Percentiles rank a stretch among this genome's conserved stretches.
Evolutionary conservation across 371 early-diverging fungal genomes (phyloP).

Genomic region (Sporodiniella umbellata): DNA sequence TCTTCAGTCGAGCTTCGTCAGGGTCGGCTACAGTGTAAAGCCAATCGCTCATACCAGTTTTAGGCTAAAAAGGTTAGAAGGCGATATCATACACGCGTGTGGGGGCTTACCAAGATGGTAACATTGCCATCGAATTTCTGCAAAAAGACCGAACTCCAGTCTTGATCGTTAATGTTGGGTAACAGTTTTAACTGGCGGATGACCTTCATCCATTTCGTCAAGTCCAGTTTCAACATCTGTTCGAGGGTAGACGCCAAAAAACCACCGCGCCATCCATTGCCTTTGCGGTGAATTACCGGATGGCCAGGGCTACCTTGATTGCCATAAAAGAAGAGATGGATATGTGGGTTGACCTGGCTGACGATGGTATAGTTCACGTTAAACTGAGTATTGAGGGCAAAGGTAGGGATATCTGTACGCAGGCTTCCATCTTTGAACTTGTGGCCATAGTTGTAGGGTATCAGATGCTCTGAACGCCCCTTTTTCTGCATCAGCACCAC

Average conservation of each 20-base stretch:
- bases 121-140: constrained; percentile 88
- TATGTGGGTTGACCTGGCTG: constrained; percentile 89
- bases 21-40: constrained; percentile 73
- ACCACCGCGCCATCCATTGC: constrained; percentile 80
- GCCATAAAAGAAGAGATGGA: constrained; percentile 81
- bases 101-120: constrained; percentile 66
- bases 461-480: constrained; percentile 52
- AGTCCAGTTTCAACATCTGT: constrained; percentile 78
- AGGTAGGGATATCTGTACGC: constrained; percentile 81
- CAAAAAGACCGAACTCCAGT: constrained; percentile 81
- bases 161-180: constrained; percentile 71
- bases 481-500: constrained; percentile 80
- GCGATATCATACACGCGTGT: too few species aligned
- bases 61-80: constrained; percentile 63
- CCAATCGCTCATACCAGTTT: constrained; percentile 63
- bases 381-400: constrained; percentile 71
- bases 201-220: constrained; percentile 84
- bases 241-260: constrained; percentile 78
- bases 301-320: constrained; percentile 72
- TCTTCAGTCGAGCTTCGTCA: constrained; percentile 47
- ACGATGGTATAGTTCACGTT: constrained; percentile 90
- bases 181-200: constrained; percentile 75
- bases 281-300: constrained; percentile 60
- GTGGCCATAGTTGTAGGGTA: constrained; percentile 77
- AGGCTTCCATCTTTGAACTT: constrained; percentile 89